phyloP scores from a whole-genome alignment of 768 basidiomycete genomes.

The Boletus sp. region DNA sequence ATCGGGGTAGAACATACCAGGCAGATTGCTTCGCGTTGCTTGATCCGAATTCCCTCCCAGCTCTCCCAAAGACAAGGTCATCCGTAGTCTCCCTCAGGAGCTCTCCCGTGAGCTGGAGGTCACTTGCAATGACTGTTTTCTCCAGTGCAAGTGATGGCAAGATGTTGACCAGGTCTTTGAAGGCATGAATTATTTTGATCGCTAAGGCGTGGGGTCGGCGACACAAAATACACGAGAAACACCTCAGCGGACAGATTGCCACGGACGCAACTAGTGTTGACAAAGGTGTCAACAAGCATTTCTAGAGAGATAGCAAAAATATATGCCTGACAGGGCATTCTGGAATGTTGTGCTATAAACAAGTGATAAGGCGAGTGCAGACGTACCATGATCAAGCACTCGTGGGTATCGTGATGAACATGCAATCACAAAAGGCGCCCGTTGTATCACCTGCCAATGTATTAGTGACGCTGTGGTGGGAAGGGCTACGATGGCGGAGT shows the following conservation, averaged over 20 bases:
- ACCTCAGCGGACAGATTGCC: background rate
- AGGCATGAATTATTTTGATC: background rate
- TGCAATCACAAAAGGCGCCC: background rate
- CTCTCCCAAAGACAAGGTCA: background rate
- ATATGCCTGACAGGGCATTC: slow-evolving; percentile 2
- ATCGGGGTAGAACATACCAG: background rate
- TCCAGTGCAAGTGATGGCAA: too few species aligned
- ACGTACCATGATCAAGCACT: background rate
- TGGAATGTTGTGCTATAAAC: background rate
- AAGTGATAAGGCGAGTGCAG: slow-evolving; percentile 1
- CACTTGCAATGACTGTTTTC: background rate
- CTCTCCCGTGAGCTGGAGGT: background rate
- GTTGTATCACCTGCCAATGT: background rate
- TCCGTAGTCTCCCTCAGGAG: background rate
- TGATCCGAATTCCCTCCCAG: background rate
- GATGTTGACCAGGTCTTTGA: too few species aligned
- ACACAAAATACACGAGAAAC: background rate
- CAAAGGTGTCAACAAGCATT: background rate
- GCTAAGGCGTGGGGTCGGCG: background rate
- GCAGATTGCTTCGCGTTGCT: background rate
- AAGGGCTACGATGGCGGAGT: background rate
- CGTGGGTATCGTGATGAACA: background rate
- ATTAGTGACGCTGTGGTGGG: background rate
- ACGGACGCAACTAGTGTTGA: background rate
- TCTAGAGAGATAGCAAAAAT: slow-evolving; percentile 19